A percentile compares a stretch with the other conserved stretches of the same genome.
Conservation (phyloP, 139 green algal species). For the Eudorina sp. region DNA sequence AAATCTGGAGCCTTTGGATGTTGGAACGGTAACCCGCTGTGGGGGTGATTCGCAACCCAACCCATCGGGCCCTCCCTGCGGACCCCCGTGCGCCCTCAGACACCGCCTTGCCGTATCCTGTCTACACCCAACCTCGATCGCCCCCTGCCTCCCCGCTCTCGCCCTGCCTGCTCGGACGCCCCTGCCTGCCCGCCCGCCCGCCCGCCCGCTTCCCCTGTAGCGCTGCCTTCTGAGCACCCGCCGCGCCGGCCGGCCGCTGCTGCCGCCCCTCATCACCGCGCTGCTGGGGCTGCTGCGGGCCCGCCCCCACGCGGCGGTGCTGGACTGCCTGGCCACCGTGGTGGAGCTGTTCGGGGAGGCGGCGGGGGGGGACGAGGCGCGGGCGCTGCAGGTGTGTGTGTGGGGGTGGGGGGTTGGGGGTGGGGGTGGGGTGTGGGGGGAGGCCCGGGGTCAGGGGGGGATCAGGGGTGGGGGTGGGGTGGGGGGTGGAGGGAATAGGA, state of each 20-base stretch:
- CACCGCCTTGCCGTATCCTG: too few species aligned
- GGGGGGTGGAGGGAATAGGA: not conserved
- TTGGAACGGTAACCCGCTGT: too few species aligned
- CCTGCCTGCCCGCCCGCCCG: not conserved
- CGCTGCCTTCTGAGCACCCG: slow-evolving; percentile 50
- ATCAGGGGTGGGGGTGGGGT: not conserved
- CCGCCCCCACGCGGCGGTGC: slow-evolving; percentile 47
- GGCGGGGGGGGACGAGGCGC: slow-evolving; percentile 47
- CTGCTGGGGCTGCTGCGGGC: slow-evolving; percentile 1
- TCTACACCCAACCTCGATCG: too few species aligned
- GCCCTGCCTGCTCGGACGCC: not conserved
- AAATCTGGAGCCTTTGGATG: too few species aligned
- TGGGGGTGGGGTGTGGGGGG: not conserved
- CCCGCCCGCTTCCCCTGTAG: slow-evolving; percentile 13
- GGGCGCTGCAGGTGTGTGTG: slow-evolving; percentile 50
- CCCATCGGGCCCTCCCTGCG: too few species aligned
- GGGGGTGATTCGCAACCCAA: too few species aligned
- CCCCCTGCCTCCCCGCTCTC: not conserved
- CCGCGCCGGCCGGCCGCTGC: slow-evolving; percentile 57
- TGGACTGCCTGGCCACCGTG: slow-evolving; percentile 64
- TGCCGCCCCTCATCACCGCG: slow-evolving; percentile 61
- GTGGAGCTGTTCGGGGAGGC: slow-evolving; percentile 73
- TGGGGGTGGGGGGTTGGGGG: slow-evolving; percentile 19
- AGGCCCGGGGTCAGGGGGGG: too few species aligned
- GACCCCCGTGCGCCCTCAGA: too few species aligned